A percentile compares a stretch with the other conserved stretches of the same genome.
Evolutionary conservation across 768 basidiomycete genomes (phyloP).

Genomic region (Boletus tomentosulus): DNA sequence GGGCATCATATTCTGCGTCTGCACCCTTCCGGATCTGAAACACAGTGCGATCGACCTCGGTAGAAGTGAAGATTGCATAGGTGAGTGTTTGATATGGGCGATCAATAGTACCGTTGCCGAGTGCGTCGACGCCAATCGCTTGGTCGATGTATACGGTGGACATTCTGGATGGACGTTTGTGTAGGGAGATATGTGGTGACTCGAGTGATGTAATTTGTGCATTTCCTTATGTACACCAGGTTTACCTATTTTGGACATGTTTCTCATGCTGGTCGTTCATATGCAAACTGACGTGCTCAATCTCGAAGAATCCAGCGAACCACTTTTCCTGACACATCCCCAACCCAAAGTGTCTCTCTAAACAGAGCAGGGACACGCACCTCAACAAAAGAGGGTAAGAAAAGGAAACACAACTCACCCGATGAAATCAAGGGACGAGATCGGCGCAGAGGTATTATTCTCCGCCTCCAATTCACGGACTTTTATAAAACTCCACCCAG

Average conservation of each 20-base stretch:
- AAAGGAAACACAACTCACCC: constrained; percentile 46
- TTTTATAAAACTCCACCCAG: constrained; percentile 71
- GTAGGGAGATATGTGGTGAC: background rate
- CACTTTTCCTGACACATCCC: constrained; percentile 22
- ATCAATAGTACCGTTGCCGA: constrained; percentile 66
- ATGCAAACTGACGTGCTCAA: background rate
- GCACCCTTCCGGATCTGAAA: constrained; percentile 70
- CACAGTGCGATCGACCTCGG: constrained; percentile 33
- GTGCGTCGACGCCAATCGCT: constrained; percentile 49
- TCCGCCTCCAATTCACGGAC: constrained; percentile 64
- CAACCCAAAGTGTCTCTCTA: constrained; percentile 26
- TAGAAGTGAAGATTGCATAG: constrained; percentile 63
- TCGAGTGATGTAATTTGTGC: background rate
- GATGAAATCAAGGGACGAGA: constrained; percentile 78
- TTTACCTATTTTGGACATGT: background rate
- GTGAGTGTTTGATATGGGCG: constrained; percentile 43
- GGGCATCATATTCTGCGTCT: constrained; percentile 12
- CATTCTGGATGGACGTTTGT: background rate
- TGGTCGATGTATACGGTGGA: background rate
- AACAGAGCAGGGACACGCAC: background rate
- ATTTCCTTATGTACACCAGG: background rate
- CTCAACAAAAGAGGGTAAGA: background rate
- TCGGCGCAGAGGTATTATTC: constrained; percentile 35
- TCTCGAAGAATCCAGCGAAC: constrained; percentile 23
- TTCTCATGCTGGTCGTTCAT: too few species aligned